Conservation (phyloP, 2,329 filamentous ascomycete genomes). For the Paraconiothyrium sp. region DNA sequence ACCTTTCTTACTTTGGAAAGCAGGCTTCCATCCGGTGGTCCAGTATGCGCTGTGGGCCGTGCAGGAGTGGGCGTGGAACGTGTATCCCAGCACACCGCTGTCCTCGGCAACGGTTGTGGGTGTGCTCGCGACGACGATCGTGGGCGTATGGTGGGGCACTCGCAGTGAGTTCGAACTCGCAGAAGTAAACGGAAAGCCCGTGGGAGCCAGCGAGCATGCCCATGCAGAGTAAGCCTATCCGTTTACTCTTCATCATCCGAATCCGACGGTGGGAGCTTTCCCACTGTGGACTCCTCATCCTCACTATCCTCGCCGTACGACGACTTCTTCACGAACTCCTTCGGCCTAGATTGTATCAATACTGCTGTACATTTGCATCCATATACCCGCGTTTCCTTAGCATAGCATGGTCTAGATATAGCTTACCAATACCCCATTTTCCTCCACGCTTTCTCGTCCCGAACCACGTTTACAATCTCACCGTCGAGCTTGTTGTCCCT, state of each 20-base stretch:
- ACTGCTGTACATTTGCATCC: constrained; percentile 28
- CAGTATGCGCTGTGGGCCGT: constrained; percentile 76
- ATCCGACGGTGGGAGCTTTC: constrained; percentile 84
- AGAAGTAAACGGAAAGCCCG: constrained; percentile 20
- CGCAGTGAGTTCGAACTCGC: constrained; percentile 54
- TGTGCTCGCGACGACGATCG: constrained; percentile 73
- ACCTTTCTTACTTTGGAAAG: constrained; percentile 85
- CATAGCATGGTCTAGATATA: constrained; percentile 17
- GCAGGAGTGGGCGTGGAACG: constrained; percentile 95
- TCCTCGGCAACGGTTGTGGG: constrained; percentile 76
- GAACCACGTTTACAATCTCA: constrained; percentile 91
- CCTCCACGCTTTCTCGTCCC: constrained; percentile 91
- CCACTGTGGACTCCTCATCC: constrained; percentile 80
- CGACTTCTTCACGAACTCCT: constrained; percentile 75
- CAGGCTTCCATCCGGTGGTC: constrained; percentile 72
- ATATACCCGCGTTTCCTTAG: constrained; percentile 12
- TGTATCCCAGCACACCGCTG: constrained; percentile 79
- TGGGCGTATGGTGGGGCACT: constrained; percentile 68
- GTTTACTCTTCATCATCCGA: constrained; percentile 69
- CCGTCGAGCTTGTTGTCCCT: constrained; percentile 81
- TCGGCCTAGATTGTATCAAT: constrained; percentile 69
- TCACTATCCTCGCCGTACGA: constrained; percentile 71
- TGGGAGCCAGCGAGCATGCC: constrained; percentile 31
- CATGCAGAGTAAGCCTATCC: constrained; percentile 40
- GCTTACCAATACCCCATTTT: constrained; percentile 82